Evolutionary conservation across 2,329 filamentous ascomycete genomes (phyloP).

Genomic region (Hymenotorrendiella dingleyae): DNA sequence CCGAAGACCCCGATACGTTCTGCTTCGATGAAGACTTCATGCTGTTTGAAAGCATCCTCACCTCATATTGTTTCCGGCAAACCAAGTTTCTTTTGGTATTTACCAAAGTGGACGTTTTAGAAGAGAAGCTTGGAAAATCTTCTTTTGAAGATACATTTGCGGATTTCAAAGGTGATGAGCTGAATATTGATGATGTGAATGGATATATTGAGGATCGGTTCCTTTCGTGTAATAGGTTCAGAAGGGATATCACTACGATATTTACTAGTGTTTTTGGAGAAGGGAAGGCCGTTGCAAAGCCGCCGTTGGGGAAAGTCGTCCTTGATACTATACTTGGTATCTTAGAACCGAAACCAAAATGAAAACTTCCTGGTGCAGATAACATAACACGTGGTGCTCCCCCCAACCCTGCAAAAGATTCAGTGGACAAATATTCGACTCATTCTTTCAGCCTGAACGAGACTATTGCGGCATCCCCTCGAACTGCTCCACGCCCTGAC

Average conservation of each 20-base stretch:
- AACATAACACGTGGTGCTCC: too few species aligned
- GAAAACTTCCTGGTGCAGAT: too few species aligned
- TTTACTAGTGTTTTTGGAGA: background rate
- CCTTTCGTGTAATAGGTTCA: background rate
- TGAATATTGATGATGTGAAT: conserved; percentile 2
- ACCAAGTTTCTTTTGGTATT: conserved; percentile 68
- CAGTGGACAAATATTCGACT: too few species aligned
- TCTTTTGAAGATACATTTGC: conserved; percentile 74
- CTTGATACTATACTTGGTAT: too few species aligned
- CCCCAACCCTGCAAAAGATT: too few species aligned
- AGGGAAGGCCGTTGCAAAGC: too few species aligned
- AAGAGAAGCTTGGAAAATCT: conserved; percentile 67
- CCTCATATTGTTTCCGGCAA: conserved; percentile 67
- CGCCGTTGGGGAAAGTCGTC: too few species aligned
- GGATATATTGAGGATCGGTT: conserved; percentile 1
- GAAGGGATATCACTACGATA: background rate
- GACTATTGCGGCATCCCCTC: too few species aligned
- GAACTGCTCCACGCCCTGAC: too few species aligned
- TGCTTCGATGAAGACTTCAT: conserved; percentile 22
- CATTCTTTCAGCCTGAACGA: too few species aligned
- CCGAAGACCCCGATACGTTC: background rate
- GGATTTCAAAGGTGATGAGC: conserved; percentile 54
- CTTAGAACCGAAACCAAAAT: too few species aligned
- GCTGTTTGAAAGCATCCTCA: conserved; percentile 67
- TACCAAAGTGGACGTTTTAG: conserved; percentile 72